These are phyloP conservation scores for Lactarius deliciosus DNA, from an alignment of 768 basidiomycete species.

Conservation along the genomic window DNA sequence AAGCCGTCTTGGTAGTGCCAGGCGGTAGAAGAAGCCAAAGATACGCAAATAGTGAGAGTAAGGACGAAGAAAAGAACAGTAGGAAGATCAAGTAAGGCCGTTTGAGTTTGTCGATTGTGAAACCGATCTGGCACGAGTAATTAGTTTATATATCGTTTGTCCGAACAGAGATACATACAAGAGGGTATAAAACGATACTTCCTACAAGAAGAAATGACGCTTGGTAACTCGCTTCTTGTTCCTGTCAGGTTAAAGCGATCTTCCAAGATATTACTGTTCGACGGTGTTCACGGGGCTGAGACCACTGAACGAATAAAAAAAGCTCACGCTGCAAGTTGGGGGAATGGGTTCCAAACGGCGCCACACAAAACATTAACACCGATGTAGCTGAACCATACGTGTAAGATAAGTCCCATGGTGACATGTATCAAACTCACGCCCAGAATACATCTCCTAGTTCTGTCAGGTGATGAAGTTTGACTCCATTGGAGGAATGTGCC, in stretches of 20 bases:
- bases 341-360: slow-evolving; percentile 74
- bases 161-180: slow-evolving; percentile 43
- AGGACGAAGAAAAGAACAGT: slow-evolving; percentile 57
- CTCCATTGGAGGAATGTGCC: slow-evolving; percentile 38
- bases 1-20: slow-evolving; percentile 51
- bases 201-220: slow-evolving; percentile 74
- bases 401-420: not conserved
- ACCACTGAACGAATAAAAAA: not conserved
- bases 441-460: slow-evolving; percentile 76
- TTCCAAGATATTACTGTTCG: slow-evolving; percentile 66
- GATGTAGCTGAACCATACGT: slow-evolving; percentile 53
- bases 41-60: slow-evolving; percentile 60
- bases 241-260: slow-evolving; percentile 59
- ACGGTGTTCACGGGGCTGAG: not conserved
- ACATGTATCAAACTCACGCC: slow-evolving; percentile 48
- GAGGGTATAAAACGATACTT: slow-evolving; percentile 66
- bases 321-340: slow-evolving; percentile 69
- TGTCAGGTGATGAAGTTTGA: slow-evolving; percentile 58
- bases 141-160: slow-evolving; percentile 4
- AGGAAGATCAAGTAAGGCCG: slow-evolving; percentile 56
- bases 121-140: slow-evolving; percentile 51
- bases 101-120: slow-evolving; percentile 59
- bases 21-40: slow-evolving; percentile 67
- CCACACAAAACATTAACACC: slow-evolving; percentile 75
- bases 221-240: slow-evolving; percentile 57